Evolutionary conservation across 148 eudicot genomes (phyloP).

Genomic region (Chenopodium album): DNA sequence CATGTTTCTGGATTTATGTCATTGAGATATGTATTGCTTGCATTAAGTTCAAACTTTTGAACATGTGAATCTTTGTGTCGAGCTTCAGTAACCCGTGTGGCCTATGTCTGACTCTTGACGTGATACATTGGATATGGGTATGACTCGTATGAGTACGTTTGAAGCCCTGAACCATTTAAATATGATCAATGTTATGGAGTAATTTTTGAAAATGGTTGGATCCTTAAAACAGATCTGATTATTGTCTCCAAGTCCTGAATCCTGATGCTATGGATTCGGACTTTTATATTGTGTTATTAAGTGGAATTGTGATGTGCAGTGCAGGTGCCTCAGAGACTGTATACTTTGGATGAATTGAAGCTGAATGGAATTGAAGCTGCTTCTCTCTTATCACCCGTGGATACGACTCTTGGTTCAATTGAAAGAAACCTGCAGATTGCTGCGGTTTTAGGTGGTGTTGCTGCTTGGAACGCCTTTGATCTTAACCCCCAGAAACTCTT

Average conservation of each 20-base stretch:
- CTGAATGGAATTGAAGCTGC: slow-evolving; percentile 76
- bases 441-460: slow-evolving; percentile 59
- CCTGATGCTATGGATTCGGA: background rate
- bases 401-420: slow-evolving; percentile 75
- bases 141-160: background rate
- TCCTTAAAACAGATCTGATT: background rate
- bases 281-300: slow-evolving; percentile 10
- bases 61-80: background rate
- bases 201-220: background rate
- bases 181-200: background rate
- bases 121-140: background rate
- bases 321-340: slow-evolving; percentile 95
- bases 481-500: slow-evolving; percentile 57
- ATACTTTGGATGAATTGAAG: slow-evolving; percentile 82
- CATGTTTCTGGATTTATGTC: background rate
- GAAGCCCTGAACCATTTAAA: background rate
- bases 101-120: background rate
- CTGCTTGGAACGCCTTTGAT: slow-evolving; percentile 71
- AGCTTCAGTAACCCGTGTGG: background rate
- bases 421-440: slow-evolving; percentile 79
- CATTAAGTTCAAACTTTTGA: background rate
- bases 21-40: too few relatives aligned
- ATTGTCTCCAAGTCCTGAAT: background rate
- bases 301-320: slow-evolving; percentile 31
- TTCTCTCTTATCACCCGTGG: slow-evolving; percentile 77